phyloP scores from a whole-genome alignment of 73 alveolate species.

The Effrenium voratum region DNA sequence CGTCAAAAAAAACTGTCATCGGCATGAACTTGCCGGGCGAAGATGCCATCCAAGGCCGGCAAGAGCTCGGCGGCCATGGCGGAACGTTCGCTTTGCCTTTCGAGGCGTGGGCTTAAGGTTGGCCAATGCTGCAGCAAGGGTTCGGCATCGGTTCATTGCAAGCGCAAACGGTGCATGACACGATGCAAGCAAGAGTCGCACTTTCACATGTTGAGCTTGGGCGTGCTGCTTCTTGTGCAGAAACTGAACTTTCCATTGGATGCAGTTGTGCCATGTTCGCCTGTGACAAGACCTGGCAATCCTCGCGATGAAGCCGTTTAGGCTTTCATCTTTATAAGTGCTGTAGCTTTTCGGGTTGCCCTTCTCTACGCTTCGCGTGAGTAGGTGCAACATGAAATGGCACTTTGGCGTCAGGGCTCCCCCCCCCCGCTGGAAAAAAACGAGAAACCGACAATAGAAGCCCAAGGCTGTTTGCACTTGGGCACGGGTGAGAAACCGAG shows the following conservation, averaged over 20 bases:
- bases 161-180: not conserved
- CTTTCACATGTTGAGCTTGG: not conserved
- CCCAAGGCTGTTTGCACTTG: not conserved
- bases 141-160: not conserved
- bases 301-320: constrained; percentile 15
- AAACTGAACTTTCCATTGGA: not conserved
- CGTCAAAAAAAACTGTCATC: constrained; percentile 3
- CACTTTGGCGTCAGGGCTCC: not conserved
- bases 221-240: not conserved
- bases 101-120: not conserved
- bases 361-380: not conserved
- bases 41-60: not conserved
- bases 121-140: not conserved
- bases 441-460: not conserved
- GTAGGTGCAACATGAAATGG: constrained; percentile 14
- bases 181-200: not conserved
- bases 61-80: too few species aligned
- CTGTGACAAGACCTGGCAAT: constrained; percentile 24
- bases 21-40: not conserved
- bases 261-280: not conserved
- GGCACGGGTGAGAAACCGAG: not conserved
- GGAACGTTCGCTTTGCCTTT: not conserved
- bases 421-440: not conserved
- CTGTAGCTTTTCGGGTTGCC: constrained; percentile 29
- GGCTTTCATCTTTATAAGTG: constrained; percentile 4